Conservation (phyloP, 305 asterid genomes). For the Fraxinus xanthoxyloides region DNA sequence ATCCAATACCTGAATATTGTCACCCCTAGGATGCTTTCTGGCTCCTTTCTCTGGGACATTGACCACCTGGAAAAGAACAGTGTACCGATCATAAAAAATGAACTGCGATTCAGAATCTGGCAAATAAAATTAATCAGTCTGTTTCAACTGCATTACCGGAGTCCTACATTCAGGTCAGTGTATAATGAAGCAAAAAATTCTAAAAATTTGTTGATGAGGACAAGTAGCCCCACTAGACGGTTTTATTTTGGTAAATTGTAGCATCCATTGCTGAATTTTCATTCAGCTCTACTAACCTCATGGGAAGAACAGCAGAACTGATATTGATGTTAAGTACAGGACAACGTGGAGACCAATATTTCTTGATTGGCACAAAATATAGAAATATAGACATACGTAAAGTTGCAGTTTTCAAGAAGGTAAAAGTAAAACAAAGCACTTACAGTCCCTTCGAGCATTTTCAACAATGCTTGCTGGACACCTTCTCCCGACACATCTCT, state of each 20-base stretch:
- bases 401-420: background rate
- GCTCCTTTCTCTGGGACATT: conserved; percentile 97
- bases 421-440: conserved; percentile 32
- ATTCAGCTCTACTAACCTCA: background rate
- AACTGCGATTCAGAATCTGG: background rate
- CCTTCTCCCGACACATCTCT: conserved; percentile 97
- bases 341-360: background rate
- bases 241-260: background rate
- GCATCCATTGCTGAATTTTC: background rate
- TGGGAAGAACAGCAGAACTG: background rate
- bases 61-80: conserved; percentile 56
- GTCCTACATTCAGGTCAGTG: background rate
- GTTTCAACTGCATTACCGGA: background rate
- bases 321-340: background rate
- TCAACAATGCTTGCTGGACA: conserved; percentile 86
- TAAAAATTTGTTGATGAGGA: background rate
- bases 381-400: background rate
- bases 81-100: conserved; percentile 18
- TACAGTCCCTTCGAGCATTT: conserved; percentile 98
- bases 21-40: conserved; percentile 95
- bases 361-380: background rate
- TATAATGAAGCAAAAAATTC: background rate
- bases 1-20: conserved; percentile 70
- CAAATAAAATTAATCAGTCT: conserved; percentile 1
- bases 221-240: background rate